phyloP scores from a whole-genome alignment of 345 rosid species.

The Turritis glabra region DNA sequence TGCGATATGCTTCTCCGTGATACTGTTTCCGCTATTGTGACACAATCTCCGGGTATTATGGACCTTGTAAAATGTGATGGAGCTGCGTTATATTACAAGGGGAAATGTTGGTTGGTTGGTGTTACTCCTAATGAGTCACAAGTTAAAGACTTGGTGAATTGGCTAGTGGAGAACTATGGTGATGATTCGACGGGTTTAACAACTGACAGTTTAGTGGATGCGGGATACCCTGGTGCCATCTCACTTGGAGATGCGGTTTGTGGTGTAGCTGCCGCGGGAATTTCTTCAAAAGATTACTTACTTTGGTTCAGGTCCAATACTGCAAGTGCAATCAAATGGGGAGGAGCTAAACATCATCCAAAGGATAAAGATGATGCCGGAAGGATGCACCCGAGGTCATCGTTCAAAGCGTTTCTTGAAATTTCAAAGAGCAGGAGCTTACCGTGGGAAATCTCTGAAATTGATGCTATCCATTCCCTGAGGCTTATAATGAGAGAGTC shows the following conservation, averaged over 20 bases:
- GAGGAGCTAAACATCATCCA: conserved; percentile 83
- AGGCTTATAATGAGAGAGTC: conserved; percentile 79
- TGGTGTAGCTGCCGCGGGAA: conserved; percentile 78
- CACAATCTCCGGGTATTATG: conserved; percentile 84
- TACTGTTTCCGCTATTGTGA: conserved; percentile 66
- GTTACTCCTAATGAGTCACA: conserved; percentile 75
- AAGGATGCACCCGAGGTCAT: conserved; percentile 80
- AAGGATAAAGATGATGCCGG: conserved; percentile 62
- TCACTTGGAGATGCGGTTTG: conserved; percentile 77
- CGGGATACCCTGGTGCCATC: conserved; percentile 70
- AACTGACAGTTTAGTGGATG: conserved; percentile 72
- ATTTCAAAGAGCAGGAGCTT: conserved; percentile 72
- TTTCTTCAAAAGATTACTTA: conserved; percentile 66
- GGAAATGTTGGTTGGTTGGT: conserved; percentile 69
- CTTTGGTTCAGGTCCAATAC: conserved; percentile 92
- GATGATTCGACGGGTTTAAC: conserved; percentile 70
- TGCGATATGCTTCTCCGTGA: conserved; percentile 90
- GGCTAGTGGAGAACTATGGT: conserved; percentile 66
- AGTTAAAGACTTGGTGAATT: conserved; percentile 62
- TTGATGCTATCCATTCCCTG: conserved; percentile 79
- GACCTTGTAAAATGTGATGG: conserved; percentile 94
- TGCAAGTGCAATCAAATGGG: conserved; percentile 81
- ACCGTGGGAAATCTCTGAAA: conserved; percentile 81
- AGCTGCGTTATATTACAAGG: conserved; percentile 67
- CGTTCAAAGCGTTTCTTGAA: conserved; percentile 83